Base-by-base conservation (phyloP, 2,329 filamentous ascomycete species). In the Colletotrichum sojae region DNA sequence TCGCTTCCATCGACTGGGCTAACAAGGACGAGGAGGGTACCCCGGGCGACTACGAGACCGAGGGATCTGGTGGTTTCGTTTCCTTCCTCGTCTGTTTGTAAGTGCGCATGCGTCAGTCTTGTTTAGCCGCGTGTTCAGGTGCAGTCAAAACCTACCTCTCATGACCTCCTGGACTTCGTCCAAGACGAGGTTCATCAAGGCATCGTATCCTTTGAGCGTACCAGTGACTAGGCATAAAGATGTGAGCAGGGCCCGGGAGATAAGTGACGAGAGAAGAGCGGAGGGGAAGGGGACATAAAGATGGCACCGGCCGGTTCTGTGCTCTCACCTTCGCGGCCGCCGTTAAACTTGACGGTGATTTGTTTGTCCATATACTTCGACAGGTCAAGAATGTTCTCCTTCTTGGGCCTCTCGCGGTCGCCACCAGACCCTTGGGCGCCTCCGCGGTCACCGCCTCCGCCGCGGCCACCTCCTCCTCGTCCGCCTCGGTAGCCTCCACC, bases 291-390 rank as follows among this genome's bases (percentile, higher is more conserved):
- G 16, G 6, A 31, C 12, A 46, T 36, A 58, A 10, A 36, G 9
- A 36, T 36, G 31, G 31, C 8, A 36, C 31, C 31, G 10, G 31
- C 6, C 31, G 6, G 8, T 36, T 36, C 31, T 25, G 10, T 36
- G 31, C 10, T 36, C 86, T 71, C 78, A 96, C 94, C 93, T 86
- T 98, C 94, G 70, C 95, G 86, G 1, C 96, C 96, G 49, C 96
- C 96, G 77, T 94, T 98, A 81, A 99, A 98, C 83, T 98, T 98
- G 79, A 99, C 95, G 10, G 89, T 92, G 74, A 99, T 94, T 78
- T 92, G 88, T 88, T 98, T 97, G 82, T 99, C 94, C 92, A 97
- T 94, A 82, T 98, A 99, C 84, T 97, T 97, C 78, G 87, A 90
- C 76, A 99, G 82, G 78, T 99, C 95, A 62, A 99, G 89, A 76